Evolutionary conservation across 192 early-diverging fungal species (phyloP), one percentile per base, ranked within the genome.

Genomic region (Rhizophlyctis rosea): DNA sequence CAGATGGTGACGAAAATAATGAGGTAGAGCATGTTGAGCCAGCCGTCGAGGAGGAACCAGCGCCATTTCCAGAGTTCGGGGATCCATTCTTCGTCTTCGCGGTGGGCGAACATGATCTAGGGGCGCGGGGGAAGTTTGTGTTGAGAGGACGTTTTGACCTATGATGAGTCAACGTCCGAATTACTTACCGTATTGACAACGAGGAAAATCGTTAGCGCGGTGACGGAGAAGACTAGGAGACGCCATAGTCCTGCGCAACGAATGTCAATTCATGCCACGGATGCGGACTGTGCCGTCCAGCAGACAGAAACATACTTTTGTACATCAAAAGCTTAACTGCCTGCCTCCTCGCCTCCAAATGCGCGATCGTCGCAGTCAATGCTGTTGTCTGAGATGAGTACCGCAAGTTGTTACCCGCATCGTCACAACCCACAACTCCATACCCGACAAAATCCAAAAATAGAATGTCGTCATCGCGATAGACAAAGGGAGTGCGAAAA

Each of bases 41-140:
- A 92, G 27, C 93, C 94, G 64, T 96, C 94, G 32, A 93, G 76
- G 67, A 96, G 81, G 71, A 96, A 82, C 94, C 95, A 98, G 57
- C 90, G 82, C 70, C 84, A 87, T 51, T 78, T 76, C 92, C 93
- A 98, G 50, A 91, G 84, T 14, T 62, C 73, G 0, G 90, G 87
- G 31, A 88, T 77, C 83, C 91, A 91, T 27, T 78, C 76, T 0
- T 68, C 65, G 13, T 79, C 76, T 33, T 80, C 73, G 61, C 87
- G 85, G 62, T 86, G 81, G 52, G 77, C 59, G 49, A 92, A 90
- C 52, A 54, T 61, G 16, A 71, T 32, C 76, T 77, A 44, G 2
- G 21, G 59, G 1, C 16, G n/a, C 14, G 27, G 52, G 14, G 2
- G n/a, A 1, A 1, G 52, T 54, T 54, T 14, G 14, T 54, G 52